These are phyloP conservation scores for Microsporum audouinii DNA, from an alignment of 2,329 filamentous ascomycete genomes.

Conservation along the genomic window DNA sequence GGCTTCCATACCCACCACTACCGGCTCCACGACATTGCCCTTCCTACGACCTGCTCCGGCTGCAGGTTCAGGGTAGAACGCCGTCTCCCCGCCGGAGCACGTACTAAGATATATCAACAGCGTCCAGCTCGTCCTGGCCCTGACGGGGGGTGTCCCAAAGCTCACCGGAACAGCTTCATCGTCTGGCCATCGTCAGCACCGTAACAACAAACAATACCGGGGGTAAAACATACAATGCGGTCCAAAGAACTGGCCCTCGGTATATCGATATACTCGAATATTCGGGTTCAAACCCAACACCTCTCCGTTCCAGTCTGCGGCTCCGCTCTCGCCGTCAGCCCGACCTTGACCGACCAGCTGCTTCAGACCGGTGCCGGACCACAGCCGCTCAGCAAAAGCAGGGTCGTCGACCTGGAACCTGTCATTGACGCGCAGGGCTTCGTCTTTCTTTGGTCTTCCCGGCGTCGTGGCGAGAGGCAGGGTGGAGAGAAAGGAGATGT, in stretches of 20 bases:
- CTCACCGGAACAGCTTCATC: slow-evolving; percentile 72
- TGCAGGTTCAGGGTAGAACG: slow-evolving; percentile 62
- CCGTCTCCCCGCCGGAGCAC: slow-evolving; percentile 76
- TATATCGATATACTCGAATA: slow-evolving; percentile 81
- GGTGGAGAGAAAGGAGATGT: slow-evolving; percentile 59
- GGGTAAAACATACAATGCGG: slow-evolving; percentile 61
- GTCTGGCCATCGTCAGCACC: slow-evolving; percentile 41
- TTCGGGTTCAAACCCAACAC: slow-evolving; percentile 78
- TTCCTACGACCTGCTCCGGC: slow-evolving; percentile 28
- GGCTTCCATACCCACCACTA: slow-evolving; percentile 64
- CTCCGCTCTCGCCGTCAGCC: slow-evolving; percentile 11
- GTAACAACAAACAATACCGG: neutral
- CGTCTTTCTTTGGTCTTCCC: slow-evolving; percentile 62
- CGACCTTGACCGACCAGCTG: slow-evolving; percentile 37
- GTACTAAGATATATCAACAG: slow-evolving; percentile 78
- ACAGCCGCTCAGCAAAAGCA: slow-evolving; percentile 61
- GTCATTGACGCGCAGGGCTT: slow-evolving; percentile 79
- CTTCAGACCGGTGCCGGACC: slow-evolving; percentile 63
- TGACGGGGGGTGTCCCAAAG: slow-evolving; percentile 41
- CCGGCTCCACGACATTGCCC: slow-evolving; percentile 43
- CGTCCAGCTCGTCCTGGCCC: slow-evolving; percentile 77
- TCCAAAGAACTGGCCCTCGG: slow-evolving; percentile 78
- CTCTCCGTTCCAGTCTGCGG: slow-evolving; percentile 59
- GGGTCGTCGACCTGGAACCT: slow-evolving; percentile 72
- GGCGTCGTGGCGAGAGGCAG: slow-evolving; percentile 69